Percentiles rank a stretch among this genome's conserved stretches.
Evolutionary conservation across 495 filamentous ascomycete species (phyloP).

Genomic region (Astrothelium subdiscretum): DNA sequence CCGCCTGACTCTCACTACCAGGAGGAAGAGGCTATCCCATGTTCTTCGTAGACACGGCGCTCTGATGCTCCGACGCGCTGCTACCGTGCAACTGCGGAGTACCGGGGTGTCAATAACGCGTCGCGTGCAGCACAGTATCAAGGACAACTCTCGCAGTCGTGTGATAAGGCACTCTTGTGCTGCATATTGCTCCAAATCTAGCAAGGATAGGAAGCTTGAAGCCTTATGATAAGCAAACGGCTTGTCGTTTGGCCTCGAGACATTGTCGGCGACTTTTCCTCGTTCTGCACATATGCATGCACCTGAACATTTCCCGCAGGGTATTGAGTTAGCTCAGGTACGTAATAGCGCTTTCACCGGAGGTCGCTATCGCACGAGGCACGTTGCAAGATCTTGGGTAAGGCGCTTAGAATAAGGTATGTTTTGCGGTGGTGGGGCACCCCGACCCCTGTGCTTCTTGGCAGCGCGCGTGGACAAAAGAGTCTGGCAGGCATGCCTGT

Average conservation of each 20-base stretch:
- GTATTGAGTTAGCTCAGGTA: too few relatives aligned
- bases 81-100: not conserved
- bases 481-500: not conserved
- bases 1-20: too few relatives aligned
- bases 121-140: not conserved
- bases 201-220: not conserved
- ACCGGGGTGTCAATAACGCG: not conserved
- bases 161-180: not conserved
- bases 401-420: too few relatives aligned
- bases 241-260: not conserved
- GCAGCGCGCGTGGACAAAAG: not conserved
- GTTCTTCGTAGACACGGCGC: too few relatives aligned
- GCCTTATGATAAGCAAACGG: not conserved
- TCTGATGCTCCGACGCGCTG: not conserved
- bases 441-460: not conserved
- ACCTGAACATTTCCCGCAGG: too few relatives aligned
- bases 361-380: too few relatives aligned
- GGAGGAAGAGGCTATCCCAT: too few relatives aligned
- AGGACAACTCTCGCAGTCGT: not conserved
- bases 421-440: not conserved
- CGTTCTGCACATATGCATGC: too few relatives aligned
- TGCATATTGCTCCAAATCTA: not conserved
- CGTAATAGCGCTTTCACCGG: too few relatives aligned
- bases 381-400: too few relatives aligned
- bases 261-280: not conserved